These are phyloP conservation scores for Styphnolobium japonicum DNA, from an alignment of 306 rosid genomes.

Conservation along the genomic window DNA sequence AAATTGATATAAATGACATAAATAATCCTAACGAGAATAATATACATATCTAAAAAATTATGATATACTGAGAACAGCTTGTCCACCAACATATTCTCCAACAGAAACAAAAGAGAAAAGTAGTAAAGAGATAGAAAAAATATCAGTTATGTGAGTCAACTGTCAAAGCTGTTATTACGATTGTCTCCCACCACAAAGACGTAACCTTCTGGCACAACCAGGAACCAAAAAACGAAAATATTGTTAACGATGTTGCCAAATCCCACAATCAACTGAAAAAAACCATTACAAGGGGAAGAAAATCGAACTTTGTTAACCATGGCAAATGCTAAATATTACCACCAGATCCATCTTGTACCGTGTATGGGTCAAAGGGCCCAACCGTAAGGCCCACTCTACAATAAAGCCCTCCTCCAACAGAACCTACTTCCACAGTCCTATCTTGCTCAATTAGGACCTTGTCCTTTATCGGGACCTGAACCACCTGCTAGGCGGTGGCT, in stretches of 20 bases:
- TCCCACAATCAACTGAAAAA: background rate
- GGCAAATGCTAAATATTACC: conserved; percentile 41
- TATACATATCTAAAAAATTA: too few relatives aligned
- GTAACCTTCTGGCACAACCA: conserved; percentile 88
- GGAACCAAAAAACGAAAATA: conserved; percentile 25
- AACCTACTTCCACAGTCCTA: too few relatives aligned
- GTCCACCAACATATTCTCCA: conserved; percentile 1
- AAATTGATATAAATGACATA: too few relatives aligned
- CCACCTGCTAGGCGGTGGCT: too few relatives aligned
- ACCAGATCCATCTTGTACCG: conserved; percentile 66
- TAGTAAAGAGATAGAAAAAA: conserved; percentile 4
- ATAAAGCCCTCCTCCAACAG: too few relatives aligned
- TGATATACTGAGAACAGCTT: conserved; percentile 24
- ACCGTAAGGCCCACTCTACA: too few relatives aligned
- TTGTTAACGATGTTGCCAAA: background rate
- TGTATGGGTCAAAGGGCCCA: too few relatives aligned
- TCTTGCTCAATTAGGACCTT: too few relatives aligned
- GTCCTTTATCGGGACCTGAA: too few relatives aligned
- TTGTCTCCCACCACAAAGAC: conserved; percentile 98
- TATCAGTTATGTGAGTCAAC: conserved; percentile 96
- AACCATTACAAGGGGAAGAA: too few relatives aligned
- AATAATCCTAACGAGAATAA: too few relatives aligned
- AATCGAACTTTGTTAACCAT: too few relatives aligned
- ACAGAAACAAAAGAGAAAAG: conserved; percentile 21
- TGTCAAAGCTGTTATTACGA: conserved; percentile 90